phyloP scores from a whole-genome alignment of 176 grass and related monocot genomes.

The Rhynchospora tenuis region DNA sequence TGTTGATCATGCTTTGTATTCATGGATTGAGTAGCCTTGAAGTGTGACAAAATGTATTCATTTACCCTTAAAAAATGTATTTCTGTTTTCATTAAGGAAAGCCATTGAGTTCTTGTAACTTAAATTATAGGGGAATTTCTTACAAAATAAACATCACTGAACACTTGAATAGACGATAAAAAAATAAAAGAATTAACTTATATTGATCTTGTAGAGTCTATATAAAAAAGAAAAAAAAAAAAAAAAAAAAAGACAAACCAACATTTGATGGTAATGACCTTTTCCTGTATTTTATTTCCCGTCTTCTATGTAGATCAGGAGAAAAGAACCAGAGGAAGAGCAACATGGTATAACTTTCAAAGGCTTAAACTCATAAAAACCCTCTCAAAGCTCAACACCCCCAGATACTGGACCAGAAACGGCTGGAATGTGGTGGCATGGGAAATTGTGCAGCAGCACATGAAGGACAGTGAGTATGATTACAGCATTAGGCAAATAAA shows the following conservation, averaged over 20 bases:
- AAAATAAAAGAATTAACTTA: neutral
- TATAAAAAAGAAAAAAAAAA: neutral
- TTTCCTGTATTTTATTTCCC: neutral
- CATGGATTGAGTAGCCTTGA: neutral
- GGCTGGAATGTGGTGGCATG: neutral
- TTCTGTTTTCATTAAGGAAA: no score
- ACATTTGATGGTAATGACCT: neutral
- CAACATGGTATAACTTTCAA: neutral
- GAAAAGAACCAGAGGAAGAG: neutral
- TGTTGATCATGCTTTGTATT: neutral
- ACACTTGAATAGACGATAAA: no score
- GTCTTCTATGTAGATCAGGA: neutral
- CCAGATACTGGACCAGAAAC: neutral
- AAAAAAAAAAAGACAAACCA: neutral
- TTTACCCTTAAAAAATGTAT: neutral
- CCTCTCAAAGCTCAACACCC: conserved; percentile 2
- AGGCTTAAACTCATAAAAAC: conserved; percentile 1
- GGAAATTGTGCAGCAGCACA: neutral
- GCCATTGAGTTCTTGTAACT: neutral
- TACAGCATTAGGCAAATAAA: conserved; percentile 2
- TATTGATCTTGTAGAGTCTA: neutral
- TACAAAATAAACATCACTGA: neutral
- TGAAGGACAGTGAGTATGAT: neutral
- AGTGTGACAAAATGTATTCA: neutral
- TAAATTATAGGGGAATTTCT: neutral